phyloP scores from a whole-genome alignment of 345 rosid species.

The Jatropha curcas region DNA sequence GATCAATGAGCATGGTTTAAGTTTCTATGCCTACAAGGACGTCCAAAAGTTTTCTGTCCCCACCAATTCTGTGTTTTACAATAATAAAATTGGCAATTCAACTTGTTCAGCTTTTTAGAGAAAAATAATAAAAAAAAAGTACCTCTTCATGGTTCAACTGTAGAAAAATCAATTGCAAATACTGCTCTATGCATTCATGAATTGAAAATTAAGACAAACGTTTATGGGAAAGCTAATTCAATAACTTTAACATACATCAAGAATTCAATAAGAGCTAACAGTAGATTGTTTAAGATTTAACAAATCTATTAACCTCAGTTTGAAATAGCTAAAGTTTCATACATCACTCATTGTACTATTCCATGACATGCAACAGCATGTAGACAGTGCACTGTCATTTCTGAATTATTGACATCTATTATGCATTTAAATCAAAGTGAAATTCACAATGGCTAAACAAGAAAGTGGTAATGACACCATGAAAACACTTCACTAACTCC shows the following conservation, averaged over 20 bases:
- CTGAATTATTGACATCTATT: background rate
- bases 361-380: background rate
- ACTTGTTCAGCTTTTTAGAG: background rate
- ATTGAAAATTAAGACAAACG: background rate
- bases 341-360: too few species aligned
- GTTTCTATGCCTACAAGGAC: too few species aligned
- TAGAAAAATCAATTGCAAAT: too few species aligned
- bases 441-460: background rate
- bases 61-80: background rate
- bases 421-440: background rate
- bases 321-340: background rate
- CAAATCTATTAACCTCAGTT: background rate
- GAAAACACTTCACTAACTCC: background rate
- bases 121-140: background rate
- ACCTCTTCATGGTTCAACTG: background rate
- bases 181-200: too few species aligned
- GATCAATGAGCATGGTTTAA: too few species aligned
- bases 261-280: background rate
- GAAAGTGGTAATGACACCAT: background rate
- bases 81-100: background rate
- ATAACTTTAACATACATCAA: background rate
- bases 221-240: background rate
- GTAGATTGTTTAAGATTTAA: background rate
- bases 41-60: background rate
- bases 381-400: background rate